Base-by-base conservation (phyloP, 2,329 filamentous ascomycete species). In the Penicillium decumbens region DNA sequence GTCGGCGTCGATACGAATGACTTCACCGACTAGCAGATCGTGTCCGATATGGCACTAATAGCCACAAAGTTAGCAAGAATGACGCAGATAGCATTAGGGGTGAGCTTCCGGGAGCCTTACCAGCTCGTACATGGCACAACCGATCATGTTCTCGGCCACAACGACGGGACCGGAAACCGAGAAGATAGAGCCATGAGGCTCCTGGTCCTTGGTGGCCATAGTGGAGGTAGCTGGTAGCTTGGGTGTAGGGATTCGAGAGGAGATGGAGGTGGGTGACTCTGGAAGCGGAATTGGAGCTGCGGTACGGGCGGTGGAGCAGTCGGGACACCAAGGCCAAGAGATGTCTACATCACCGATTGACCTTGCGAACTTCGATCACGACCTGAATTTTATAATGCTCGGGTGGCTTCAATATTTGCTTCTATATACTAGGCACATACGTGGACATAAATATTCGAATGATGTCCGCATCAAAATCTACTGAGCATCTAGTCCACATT, bases 101-200 rank as follows among this genome's bases (percentile, higher is more conserved):
- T n/a, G 43, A 54, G 54, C 45, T 53, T 56, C 43, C 47, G 46
- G 29, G 38, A 33, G 40, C 29, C 83, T 63, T 79, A 90, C 90
- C 78, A 98, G 80, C 78, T 98, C 93, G 83, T 97, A 96, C 93
- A 98, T 98, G 73, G 93, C 91, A 81, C 93, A 93, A 73, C 93
- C 93, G 69, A 92, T 89, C 91, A 98, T 95, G 75, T 96, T 85
- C 78, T 97, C 92, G 70, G 92, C 93, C 63, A 98, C 82, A 65
- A 98, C 86, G 79, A 98, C 93, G 68, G 93, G 93, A 61, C 84
- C 84, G 58, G 85, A 88, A 63, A 89, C 77, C 56, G 85, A 88
- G 76, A 84, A 88, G 74, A 89, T 81, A 55, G 77, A 74, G 64
- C 83, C 84, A 77, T 80, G 74, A 47, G 76, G 74, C 65, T 83